Conservation (phyloP, 202 grass and related monocot genomes). For the Setaria italica region DNA sequence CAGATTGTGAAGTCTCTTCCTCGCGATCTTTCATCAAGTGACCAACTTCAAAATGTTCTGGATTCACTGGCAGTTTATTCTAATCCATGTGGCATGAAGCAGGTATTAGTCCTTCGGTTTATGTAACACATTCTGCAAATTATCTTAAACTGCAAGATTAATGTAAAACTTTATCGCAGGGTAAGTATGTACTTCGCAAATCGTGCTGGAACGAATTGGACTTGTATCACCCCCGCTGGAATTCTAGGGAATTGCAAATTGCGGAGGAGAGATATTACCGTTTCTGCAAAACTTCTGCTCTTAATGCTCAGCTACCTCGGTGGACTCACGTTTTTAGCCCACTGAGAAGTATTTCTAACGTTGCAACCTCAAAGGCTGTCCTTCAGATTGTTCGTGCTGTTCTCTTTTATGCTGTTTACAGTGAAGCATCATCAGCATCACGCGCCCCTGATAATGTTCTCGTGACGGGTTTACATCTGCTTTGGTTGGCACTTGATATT, state of each 20-base stretch:
- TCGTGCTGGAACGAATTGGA: slow-evolving; percentile 96
- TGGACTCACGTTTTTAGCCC: slow-evolving; percentile 79
- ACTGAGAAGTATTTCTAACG: slow-evolving; percentile 65
- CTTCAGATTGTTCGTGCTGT: slow-evolving; percentile 81
- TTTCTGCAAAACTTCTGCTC: slow-evolving; percentile 88
- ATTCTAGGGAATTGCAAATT: slow-evolving; percentile 90
- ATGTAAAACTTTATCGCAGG: slow-evolving; percentile 53
- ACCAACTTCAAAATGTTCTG: slow-evolving; percentile 87
- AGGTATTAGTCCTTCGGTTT: slow-evolving; percentile 69
- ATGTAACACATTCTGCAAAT: slow-evolving; percentile 15
- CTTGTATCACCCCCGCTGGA: slow-evolving; percentile 97
- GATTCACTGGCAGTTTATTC: slow-evolving; percentile 89
- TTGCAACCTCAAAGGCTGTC: slow-evolving; percentile 85
- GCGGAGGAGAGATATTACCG: slow-evolving; percentile 98
- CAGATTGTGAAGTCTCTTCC: slow-evolving; percentile 91
- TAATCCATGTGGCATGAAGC: slow-evolving; percentile 98
- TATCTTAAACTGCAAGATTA: slow-evolving; percentile 36
- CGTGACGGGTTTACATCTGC: slow-evolving; percentile 83
- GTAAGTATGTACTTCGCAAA: slow-evolving; percentile 85
- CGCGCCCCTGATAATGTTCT: slow-evolving; percentile 90
- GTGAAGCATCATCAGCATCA: slow-evolving; percentile 51
- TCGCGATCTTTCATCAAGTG: slow-evolving; percentile 71
- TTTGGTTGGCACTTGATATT: slow-evolving; percentile 88
- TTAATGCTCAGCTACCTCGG: slow-evolving; percentile 83
- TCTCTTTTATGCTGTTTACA: slow-evolving; percentile 79